Conservation (phyloP, 768 basidiomycete genomes). For the Cystobasidium tubakii region DNA sequence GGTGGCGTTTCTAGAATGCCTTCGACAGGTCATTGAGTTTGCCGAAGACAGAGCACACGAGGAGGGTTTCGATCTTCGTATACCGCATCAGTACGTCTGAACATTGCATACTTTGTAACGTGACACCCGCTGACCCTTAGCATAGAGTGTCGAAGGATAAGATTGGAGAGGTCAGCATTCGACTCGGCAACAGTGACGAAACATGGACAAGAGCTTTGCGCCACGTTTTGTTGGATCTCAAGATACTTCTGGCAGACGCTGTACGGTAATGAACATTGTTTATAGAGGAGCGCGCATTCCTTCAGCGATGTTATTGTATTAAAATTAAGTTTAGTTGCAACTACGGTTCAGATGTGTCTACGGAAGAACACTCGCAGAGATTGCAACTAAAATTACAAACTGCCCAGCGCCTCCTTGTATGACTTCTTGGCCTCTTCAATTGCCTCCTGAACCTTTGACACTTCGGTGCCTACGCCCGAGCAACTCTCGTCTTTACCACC, state of each 20-base stretch:
- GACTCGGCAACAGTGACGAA: constrained; percentile 89
- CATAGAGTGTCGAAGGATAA: constrained; percentile 89
- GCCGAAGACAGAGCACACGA: constrained; percentile 64
- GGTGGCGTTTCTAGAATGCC: constrained; percentile 90
- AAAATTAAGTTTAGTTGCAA: background rate
- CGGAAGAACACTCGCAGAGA: no score
- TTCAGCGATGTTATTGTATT: constrained; percentile 13
- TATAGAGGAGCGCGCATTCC: background rate
- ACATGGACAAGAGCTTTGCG: constrained; percentile 88
- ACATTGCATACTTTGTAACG: no score
- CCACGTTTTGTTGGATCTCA: constrained; percentile 52
- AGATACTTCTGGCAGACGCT: constrained; percentile 36
- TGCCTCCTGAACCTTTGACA: constrained; percentile 63
- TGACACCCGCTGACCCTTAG: no score
- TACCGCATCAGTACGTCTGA: constrained; percentile 69
- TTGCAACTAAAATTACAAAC: background rate
- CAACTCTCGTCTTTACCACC: constrained; percentile 91
- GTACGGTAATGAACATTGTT: background rate
- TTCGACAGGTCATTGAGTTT: constrained; percentile 83
- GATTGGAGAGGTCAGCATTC: constrained; percentile 91
- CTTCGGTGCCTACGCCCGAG: constrained; percentile 75
- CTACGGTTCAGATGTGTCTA: no score
- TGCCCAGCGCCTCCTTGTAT: constrained; percentile 18
- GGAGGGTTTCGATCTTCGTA: constrained; percentile 60
- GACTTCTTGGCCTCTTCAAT: constrained; percentile 31